Base-by-base conservation (phyloP, 257 asterid species). In the Penstemon eatonii region DNA sequence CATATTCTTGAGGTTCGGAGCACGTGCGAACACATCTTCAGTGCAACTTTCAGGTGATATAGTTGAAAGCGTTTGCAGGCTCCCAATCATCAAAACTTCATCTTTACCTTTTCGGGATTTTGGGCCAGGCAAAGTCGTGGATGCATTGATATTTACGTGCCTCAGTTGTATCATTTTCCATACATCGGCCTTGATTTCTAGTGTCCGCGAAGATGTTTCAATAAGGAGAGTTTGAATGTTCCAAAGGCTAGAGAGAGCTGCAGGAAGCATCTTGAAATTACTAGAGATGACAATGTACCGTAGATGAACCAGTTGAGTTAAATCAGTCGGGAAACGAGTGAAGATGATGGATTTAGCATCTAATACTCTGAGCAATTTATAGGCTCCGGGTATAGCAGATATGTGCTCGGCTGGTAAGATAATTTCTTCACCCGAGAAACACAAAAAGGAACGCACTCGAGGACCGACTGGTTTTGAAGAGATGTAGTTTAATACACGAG, bases 21-120 rank as follows among this genome's bases (percentile, higher is more conserved):
- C 75, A 54, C 73, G 59, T 3, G 80, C 81, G 44, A 89, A 80
- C 13, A 87, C 79, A 8, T 80, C 87, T 11, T 50, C 77, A 0
- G 76, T 80, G 83, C 95, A 85, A 63, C 89, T 80, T 8, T 87
- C 92, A 0, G 89, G 90, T 3, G 96, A 73, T 51, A 89, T 75
- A 7, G 82, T 68, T 0, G 86, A 78, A 13, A 87, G 83, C 7
- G 95, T 89, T 77, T 85, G 92, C 12, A 86, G 66, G 71, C 71
- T 82, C 39, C 57, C 80, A 9, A 54, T 72, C 40, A 70, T 63
- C 46, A 66, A 36, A 51, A 57, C 65, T 8, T 62, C 83, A 15
- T 76, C 83, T 56, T 73, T 80, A 13, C 66, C 25, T 15, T 81
- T 83, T 58, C 77, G 72, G n/a, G 74, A 72, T 54, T 74, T 79